Evolutionary conservation across 306 rosid genomes (phyloP).

Genomic region (Sophora flavescens): DNA sequence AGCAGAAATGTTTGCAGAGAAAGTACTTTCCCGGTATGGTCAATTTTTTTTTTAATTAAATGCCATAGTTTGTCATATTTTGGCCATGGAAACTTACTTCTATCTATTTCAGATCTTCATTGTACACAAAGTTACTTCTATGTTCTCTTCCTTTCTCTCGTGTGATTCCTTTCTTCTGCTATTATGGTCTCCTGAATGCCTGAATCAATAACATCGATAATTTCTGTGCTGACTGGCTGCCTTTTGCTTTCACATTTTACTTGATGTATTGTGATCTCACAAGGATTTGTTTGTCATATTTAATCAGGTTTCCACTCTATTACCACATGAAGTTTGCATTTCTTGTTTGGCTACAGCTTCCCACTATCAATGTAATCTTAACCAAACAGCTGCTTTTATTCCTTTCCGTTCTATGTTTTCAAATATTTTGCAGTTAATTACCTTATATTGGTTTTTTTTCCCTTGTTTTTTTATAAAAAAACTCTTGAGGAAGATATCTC

Average conservation of each 20-base stretch:
- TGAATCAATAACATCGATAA: neutral
- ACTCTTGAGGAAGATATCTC: neutral
- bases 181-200: neutral
- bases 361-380: conserved; percentile 59
- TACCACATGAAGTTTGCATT: conserved; percentile 68
- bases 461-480: neutral
- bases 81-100: neutral
- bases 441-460: neutral
- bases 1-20: conserved; percentile 61
- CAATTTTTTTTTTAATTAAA: neutral
- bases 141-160: neutral
- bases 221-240: neutral
- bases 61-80: neutral
- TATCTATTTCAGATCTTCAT: neutral
- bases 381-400: conserved; percentile 9
- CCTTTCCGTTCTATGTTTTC: conserved; percentile 22
- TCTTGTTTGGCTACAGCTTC: conserved; percentile 76
- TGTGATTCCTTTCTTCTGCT: conserved; percentile 13
- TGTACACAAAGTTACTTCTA: neutral
- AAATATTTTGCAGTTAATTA: neutral
- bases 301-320: conserved; percentile 68
- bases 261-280: conserved; percentile 43
- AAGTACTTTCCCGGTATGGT: conserved; percentile 57
- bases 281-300: neutral
- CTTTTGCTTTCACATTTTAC: conserved; percentile 30